Conservation (phyloP, 768 basidiomycete species). For the Vishniacozyma victoriae region DNA sequence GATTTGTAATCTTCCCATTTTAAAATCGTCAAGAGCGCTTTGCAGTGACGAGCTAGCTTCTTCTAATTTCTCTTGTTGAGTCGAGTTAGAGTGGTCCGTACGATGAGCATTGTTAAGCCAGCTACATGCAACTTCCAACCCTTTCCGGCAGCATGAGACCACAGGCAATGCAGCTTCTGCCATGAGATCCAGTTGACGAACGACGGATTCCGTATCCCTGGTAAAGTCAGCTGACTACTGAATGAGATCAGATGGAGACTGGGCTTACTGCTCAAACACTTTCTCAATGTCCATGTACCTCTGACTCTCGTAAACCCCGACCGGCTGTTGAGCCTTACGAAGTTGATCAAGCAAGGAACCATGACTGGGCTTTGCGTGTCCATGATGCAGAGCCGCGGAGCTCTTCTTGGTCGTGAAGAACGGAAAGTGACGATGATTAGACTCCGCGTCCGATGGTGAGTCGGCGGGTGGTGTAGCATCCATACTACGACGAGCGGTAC, state of each 20-base stretch:
- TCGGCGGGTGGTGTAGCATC: slow-evolving; percentile 23
- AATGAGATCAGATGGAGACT: too few relatives aligned
- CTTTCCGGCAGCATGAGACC: slow-evolving; percentile 13
- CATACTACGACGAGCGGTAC: too few relatives aligned
- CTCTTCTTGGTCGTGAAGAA: slow-evolving; percentile 2
- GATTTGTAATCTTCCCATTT: slow-evolving; percentile 13
- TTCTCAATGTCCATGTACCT: slow-evolving; percentile 43
- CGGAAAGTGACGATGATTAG: slow-evolving; percentile 1
- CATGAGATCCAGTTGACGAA: slow-evolving; percentile 36
- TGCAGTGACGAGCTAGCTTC: slow-evolving; percentile 12
- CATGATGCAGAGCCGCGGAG: slow-evolving; percentile 1
- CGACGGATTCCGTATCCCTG: slow-evolving; percentile 32
- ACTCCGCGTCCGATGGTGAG: slow-evolving; percentile 18
- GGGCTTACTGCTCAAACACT: slow-evolving; percentile 24
- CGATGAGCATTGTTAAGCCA: slow-evolving; percentile 2
- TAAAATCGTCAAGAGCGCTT: slow-evolving; percentile 23
- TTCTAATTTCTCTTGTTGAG: slow-evolving; percentile 1
- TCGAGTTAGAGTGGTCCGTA: slow-evolving; percentile 3
- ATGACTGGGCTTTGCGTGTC: slow-evolving; percentile 19
- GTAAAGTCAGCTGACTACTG: not conserved
- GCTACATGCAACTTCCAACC: slow-evolving; percentile 12
- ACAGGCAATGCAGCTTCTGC: slow-evolving; percentile 24
- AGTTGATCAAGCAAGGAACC: slow-evolving; percentile 35
- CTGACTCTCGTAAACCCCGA: slow-evolving; percentile 42
- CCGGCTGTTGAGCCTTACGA: slow-evolving; percentile 36